phyloP scores from a whole-genome alignment of 108 stramenopile species.

The Thalassiosira profunda region DNA sequence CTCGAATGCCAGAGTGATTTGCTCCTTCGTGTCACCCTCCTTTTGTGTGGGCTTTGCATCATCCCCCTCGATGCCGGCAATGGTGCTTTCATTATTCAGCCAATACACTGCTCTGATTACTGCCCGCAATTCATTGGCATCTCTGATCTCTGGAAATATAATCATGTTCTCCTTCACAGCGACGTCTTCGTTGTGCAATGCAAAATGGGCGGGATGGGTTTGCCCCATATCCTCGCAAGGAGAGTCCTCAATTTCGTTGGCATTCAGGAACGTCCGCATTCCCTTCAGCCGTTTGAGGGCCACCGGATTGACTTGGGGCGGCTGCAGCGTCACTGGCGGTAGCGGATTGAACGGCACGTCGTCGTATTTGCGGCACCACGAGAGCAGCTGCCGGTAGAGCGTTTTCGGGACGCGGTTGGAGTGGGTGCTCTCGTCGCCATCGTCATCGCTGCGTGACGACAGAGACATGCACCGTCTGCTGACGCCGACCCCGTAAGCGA shows the following conservation, averaged over 20 bases:
- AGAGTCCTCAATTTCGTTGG: slow-evolving; percentile 14
- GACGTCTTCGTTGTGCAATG: slow-evolving; percentile 38
- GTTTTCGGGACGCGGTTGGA: slow-evolving; percentile 49
- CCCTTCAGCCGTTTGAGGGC: slow-evolving; percentile 30
- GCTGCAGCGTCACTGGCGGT: slow-evolving; percentile 65
- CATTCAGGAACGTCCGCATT: slow-evolving; percentile 33
- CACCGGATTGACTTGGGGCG: slow-evolving; percentile 56
- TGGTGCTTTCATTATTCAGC: slow-evolving; percentile 53
- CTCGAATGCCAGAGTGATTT: slow-evolving; percentile 73
- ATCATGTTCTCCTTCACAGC: slow-evolving; percentile 51
- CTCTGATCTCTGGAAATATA: slow-evolving; percentile 53
- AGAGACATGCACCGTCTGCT: background rate
- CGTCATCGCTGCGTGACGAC: background rate
- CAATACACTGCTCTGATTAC: slow-evolving; percentile 69
- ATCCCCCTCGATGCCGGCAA: slow-evolving; percentile 15
- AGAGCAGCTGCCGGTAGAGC: slow-evolving; percentile 75
- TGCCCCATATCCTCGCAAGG: background rate
- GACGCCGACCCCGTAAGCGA: too few relatives aligned
- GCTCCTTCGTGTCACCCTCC: slow-evolving; percentile 49
- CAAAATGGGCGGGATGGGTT: slow-evolving; percentile 45
- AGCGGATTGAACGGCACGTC: slow-evolving; percentile 65
- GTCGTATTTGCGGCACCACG: slow-evolving; percentile 63
- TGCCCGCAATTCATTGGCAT: slow-evolving; percentile 53
- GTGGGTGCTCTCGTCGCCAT: background rate
- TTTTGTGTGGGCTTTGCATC: too few relatives aligned